These are phyloP conservation scores for Zoysia pacifica DNA, from an alignment of 176 grass and related monocot species.

Conservation along the genomic window DNA sequence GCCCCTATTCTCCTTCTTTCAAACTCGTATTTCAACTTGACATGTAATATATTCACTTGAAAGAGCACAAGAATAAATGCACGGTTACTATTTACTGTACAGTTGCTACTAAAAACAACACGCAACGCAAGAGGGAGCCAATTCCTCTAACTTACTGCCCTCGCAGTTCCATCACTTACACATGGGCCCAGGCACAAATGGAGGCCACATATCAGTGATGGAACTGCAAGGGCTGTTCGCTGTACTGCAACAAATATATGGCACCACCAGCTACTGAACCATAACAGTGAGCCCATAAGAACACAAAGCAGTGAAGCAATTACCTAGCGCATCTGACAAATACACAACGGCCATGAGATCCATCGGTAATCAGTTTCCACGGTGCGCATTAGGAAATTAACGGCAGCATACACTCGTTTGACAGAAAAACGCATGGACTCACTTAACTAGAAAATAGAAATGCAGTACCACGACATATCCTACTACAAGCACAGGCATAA, in stretches of 20 bases:
- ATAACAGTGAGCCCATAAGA: neutral
- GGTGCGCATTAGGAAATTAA: neutral
- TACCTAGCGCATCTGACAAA: slow-evolving; percentile 29
- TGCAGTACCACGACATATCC: neutral
- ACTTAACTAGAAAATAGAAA: neutral
- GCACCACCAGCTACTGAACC: neutral
- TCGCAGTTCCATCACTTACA: no score
- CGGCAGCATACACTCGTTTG: neutral
- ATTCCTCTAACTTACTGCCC: no score
- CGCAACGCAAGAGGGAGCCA: no score
- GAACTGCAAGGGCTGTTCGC: no score
- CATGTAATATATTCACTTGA: neutral
- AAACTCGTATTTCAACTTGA: neutral
- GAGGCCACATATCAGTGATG: no score
- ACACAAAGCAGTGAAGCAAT: neutral
- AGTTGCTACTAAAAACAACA: no score
- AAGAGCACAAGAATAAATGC: neutral
- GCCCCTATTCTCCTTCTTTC: slow-evolving; percentile 36
- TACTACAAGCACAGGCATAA: neutral
- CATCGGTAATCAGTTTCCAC: slow-evolving; percentile 42
- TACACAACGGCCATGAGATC: slow-evolving; percentile 38
- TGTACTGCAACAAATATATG: neutral
- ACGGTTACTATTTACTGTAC: neutral
- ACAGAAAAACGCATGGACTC: neutral
- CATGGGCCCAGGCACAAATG: no score